A percentile compares a stretch with the other conserved stretches of the same genome.
These are phyloP conservation scores for Rhododendron henanense DNA, from an alignment of 148 eudicot species.

Conservation along the genomic window DNA sequence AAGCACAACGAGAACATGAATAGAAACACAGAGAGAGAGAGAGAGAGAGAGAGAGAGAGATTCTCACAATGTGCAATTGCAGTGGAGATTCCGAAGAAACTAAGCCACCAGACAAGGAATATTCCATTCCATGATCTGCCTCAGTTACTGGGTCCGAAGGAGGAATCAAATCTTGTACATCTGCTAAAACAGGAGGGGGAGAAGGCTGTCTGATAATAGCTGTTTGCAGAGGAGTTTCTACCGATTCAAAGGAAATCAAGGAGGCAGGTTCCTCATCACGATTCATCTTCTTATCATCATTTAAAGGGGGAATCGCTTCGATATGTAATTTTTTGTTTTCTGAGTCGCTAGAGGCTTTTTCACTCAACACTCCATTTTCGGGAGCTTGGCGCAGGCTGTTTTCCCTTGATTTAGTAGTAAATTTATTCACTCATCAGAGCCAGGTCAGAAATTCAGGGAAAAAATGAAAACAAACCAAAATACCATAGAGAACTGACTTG, in stretches of 20 bases:
- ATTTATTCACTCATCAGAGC: neutral
- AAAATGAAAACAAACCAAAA: neutral
- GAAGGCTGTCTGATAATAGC: conserved; percentile 78
- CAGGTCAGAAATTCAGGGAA: conserved; percentile 7
- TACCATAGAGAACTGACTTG: neutral
- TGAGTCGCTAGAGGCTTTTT: conserved; percentile 29
- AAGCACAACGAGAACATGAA: neutral
- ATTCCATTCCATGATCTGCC: conserved; percentile 33
- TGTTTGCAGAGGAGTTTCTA: conserved; percentile 44
- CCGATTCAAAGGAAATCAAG: conserved; percentile 76
- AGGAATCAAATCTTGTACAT: conserved; percentile 79
- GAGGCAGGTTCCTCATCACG: conserved; percentile 49
- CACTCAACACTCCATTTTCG: conserved; percentile 35
- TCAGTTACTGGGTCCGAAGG: conserved; percentile 33
- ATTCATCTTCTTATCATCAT: conserved; percentile 29
- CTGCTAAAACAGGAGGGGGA: conserved; percentile 88
- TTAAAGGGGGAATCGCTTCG: conserved; percentile 31
- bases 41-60: too few relatives aligned
- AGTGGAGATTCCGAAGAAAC: conserved; percentile 71
- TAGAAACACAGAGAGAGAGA: neutral
- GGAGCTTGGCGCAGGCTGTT: conserved; percentile 43
- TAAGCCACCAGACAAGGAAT: conserved; percentile 49
- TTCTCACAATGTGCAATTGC: conserved; percentile 87
- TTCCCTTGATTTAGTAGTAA: conserved; percentile 18
- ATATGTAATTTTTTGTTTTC: conserved; percentile 33